A percentile compares a stretch with the other conserved stretches of the same genome.
Evolutionary conservation across 2,329 filamentous ascomycete species (phyloP).

Genomic region (Fusarium udum): DNA sequence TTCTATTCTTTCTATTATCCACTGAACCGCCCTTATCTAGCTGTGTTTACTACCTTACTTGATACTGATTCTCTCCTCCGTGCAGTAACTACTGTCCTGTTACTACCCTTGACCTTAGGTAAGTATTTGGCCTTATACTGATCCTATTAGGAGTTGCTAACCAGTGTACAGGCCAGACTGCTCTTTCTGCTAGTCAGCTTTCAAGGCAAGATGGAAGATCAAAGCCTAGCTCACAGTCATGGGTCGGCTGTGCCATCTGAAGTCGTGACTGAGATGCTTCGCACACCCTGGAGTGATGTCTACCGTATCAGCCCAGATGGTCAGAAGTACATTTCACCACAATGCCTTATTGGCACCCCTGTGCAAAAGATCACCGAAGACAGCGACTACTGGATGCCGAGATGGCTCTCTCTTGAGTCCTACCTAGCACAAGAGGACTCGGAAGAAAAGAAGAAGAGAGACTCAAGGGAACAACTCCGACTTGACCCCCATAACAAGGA

Average conservation of each 20-base stretch:
- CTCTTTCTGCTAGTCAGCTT: too few species aligned
- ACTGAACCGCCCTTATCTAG: background rate
- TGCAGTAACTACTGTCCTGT: background rate
- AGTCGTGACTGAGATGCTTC: slow-evolving; percentile 12
- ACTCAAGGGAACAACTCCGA: slow-evolving; percentile 17
- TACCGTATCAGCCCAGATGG: slow-evolving; percentile 38
- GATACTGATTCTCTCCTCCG: background rate
- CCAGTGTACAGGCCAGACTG: background rate
- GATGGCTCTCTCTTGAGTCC: slow-evolving; percentile 45
- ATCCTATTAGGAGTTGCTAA: background rate
- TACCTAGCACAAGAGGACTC: slow-evolving; percentile 42
- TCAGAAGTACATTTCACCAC: slow-evolving; percentile 38
- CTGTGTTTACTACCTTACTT: background rate
- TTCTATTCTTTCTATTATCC: background rate
- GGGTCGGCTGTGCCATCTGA: background rate
- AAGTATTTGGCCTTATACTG: background rate
- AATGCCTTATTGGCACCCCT: slow-evolving; percentile 41
- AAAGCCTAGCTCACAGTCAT: background rate
- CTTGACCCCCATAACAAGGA: slow-evolving; percentile 8
- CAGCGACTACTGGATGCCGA: slow-evolving; percentile 44
- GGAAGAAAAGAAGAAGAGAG: slow-evolving; percentile 20
- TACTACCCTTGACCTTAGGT: background rate
- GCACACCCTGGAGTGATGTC: slow-evolving; percentile 24
- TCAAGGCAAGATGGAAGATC: background rate
- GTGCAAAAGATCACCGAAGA: slow-evolving; percentile 43